A percentile compares a stretch with the other conserved stretches of the same genome.
phyloP scores from a whole-genome alignment of 2,329 filamentous ascomycete genomes.

The Ilyonectria robusta region DNA sequence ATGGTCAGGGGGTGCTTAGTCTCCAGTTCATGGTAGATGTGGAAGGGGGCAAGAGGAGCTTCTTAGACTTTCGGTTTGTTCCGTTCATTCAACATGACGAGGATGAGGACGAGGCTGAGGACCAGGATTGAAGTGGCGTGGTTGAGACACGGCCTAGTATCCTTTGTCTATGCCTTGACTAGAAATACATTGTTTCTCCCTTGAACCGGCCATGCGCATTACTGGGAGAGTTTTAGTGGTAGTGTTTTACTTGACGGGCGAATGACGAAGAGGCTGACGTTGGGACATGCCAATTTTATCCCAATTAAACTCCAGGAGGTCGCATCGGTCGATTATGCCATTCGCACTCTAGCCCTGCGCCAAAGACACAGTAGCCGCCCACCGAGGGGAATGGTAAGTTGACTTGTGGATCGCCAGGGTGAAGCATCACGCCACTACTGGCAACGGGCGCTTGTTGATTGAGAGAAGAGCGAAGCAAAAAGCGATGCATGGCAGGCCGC shows the following conservation, averaged over 20 bases:
- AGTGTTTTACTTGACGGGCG: background rate
- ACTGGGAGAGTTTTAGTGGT: background rate
- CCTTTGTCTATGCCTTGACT: background rate
- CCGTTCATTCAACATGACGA: conserved; percentile 76
- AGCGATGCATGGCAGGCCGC: background rate
- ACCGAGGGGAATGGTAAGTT: background rate
- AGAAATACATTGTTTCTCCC: conserved; percentile 2
- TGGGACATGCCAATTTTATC: background rate
- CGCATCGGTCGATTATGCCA: background rate
- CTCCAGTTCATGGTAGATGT: conserved; percentile 97
- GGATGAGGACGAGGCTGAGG: conserved; percentile 48
- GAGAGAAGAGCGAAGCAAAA: background rate
- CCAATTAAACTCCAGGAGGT: background rate
- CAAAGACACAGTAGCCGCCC: background rate
- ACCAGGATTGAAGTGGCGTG: conserved; percentile 21
- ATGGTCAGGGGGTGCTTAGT: conserved; percentile 90
- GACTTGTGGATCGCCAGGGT: background rate
- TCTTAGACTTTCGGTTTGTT: conserved; percentile 87
- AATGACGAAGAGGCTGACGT: background rate
- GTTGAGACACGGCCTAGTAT: background rate
- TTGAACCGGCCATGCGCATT: background rate
- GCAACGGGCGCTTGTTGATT: background rate
- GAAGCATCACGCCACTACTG: background rate
- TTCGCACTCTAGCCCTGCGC: background rate
- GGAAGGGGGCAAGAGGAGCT: conserved; percentile 77